Conservation (phyloP, 73 alveolate species). For the Breviolum minutum region DNA sequence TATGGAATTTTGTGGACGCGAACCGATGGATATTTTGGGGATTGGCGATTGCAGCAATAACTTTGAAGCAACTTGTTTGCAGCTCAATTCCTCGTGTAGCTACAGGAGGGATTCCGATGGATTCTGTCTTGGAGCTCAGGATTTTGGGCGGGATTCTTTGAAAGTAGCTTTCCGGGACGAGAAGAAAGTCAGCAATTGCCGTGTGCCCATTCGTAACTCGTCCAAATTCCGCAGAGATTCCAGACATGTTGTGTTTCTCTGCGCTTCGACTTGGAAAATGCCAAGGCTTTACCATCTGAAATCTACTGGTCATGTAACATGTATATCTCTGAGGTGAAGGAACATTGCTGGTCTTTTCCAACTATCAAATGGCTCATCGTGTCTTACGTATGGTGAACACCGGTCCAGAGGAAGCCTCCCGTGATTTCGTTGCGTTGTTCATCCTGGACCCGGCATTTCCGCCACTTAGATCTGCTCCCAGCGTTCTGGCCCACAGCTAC, state of each 20-base stretch:
- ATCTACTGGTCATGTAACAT: neutral
- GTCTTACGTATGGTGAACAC: slow-evolving; percentile 49
- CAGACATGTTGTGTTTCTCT: no score
- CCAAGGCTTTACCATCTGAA: no score
- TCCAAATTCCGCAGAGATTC: neutral
- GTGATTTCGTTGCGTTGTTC: slow-evolving; percentile 84
- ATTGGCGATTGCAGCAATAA: slow-evolving; percentile 80
- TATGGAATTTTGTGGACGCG: slow-evolving; percentile 86
- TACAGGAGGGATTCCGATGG: neutral
- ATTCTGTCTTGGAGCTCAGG: neutral
- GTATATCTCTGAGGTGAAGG: neutral
- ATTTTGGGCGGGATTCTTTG: neutral
- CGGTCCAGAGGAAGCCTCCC: slow-evolving; percentile 32
- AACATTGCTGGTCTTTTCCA: slow-evolving; percentile 54
- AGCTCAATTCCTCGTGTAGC: neutral
- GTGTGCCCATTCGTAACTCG: slow-evolving; percentile 61
- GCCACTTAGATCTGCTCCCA: slow-evolving; percentile 9
- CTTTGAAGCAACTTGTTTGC: neutral
- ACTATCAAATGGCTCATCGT: slow-evolving; percentile 87
- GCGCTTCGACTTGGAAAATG: no score
- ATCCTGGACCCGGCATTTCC: slow-evolving; percentile 76
- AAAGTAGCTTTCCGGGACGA: slow-evolving; percentile 15
- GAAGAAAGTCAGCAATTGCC: slow-evolving; percentile 41
- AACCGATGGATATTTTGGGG: slow-evolving; percentile 67
- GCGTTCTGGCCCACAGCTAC: slow-evolving; percentile 22